A percentile compares a stretch with the other conserved stretches of the same genome.
Conservation (phyloP, 2,329 filamentous ascomycete genomes). For the Aureobasidium sp. region DNA sequence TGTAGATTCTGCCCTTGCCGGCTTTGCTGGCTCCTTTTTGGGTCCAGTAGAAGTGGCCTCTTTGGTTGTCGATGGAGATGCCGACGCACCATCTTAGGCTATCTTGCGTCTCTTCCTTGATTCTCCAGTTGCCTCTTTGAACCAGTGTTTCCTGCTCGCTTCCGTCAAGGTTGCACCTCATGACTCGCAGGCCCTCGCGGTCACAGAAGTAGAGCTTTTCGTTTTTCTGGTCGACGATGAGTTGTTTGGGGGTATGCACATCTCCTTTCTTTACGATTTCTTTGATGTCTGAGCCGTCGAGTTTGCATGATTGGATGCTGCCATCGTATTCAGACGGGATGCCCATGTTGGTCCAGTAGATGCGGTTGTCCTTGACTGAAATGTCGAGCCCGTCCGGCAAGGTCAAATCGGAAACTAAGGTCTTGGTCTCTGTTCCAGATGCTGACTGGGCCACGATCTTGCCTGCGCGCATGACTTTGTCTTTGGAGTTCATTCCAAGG, state of each 20-base stretch:
- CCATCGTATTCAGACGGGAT: constrained; percentile 15
- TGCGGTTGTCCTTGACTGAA: constrained; percentile 29
- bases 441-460: constrained; percentile 50
- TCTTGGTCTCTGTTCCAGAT: constrained; percentile 37
- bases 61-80: constrained; percentile 36
- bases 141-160: constrained; percentile 31
- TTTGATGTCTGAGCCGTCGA: constrained; percentile 23
- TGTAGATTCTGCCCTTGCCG: constrained; percentile 44
- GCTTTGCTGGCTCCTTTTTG: constrained; percentile 47
- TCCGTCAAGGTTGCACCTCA: constrained; percentile 30
- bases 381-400: constrained; percentile 31
- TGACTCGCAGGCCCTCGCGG: constrained; percentile 34
- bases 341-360: constrained; percentile 28
- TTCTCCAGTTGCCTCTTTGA: constrained; percentile 32
- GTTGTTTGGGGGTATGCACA: constrained; percentile 43
- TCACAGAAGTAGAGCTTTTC: constrained; percentile 35
- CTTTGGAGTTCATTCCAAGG: neutral
- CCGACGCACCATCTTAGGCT: constrained; percentile 48
- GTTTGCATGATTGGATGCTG: constrained; percentile 29
- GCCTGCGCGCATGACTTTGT: constrained; percentile 38
- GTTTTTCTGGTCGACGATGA: constrained; percentile 23
- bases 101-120: constrained; percentile 8
- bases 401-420: constrained; percentile 51
- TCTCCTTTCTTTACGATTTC: constrained; percentile 36
- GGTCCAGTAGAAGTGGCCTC: constrained; percentile 48